A percentile compares a stretch with the other conserved stretches of the same genome.
Conservation (phyloP, 768 basidiomycete genomes). For the Termitomyces sp. region DNA sequence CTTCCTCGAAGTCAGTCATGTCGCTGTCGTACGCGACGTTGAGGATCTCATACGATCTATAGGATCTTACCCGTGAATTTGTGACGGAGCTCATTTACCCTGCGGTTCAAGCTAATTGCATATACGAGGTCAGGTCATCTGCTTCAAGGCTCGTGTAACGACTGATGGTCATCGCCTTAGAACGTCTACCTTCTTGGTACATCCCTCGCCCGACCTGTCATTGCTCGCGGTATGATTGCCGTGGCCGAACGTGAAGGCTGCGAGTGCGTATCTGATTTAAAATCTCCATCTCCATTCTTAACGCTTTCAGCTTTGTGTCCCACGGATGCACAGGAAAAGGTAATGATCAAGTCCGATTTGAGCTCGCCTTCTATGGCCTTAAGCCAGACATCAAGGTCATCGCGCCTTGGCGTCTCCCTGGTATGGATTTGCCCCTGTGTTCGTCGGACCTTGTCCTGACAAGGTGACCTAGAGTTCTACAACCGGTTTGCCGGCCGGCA, state of each 20-base stretch:
- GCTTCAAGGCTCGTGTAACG: background rate
- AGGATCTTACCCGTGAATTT: slow-evolving; percentile 95
- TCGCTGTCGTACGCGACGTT: background rate
- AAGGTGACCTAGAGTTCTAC: slow-evolving; percentile 70
- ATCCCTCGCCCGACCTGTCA: slow-evolving; percentile 96
- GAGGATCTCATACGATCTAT: background rate
- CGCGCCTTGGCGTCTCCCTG: slow-evolving; percentile 96
- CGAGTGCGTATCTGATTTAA: slow-evolving; percentile 59
- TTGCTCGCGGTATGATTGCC: slow-evolving; percentile 98
- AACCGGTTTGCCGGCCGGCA: slow-evolving; percentile 94
- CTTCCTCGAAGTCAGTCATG: slow-evolving; percentile 64
- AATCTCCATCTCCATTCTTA: background rate
- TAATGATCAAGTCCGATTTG: slow-evolving; percentile 99
- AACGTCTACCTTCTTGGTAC: slow-evolving; percentile 97
- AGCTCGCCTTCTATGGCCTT: slow-evolving; percentile 97
- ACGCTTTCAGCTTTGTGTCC: slow-evolving; percentile 69
- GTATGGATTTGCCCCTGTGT: slow-evolving; percentile 31
- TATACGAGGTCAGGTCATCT: slow-evolving; percentile 74
- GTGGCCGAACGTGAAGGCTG: slow-evolving; percentile 87
- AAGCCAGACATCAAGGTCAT: slow-evolving; percentile 99
- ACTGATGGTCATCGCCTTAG: slow-evolving; percentile 29
- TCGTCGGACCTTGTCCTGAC: background rate
- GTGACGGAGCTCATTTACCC: slow-evolving; percentile 96
- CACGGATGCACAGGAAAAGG: slow-evolving; percentile 99
- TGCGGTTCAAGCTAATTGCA: slow-evolving; percentile 96